A percentile compares a stretch with the other conserved stretches of the same genome.
phyloP scores from a whole-genome alignment of 768 basidiomycete species.

The Phaffia tasmanica region DNA sequence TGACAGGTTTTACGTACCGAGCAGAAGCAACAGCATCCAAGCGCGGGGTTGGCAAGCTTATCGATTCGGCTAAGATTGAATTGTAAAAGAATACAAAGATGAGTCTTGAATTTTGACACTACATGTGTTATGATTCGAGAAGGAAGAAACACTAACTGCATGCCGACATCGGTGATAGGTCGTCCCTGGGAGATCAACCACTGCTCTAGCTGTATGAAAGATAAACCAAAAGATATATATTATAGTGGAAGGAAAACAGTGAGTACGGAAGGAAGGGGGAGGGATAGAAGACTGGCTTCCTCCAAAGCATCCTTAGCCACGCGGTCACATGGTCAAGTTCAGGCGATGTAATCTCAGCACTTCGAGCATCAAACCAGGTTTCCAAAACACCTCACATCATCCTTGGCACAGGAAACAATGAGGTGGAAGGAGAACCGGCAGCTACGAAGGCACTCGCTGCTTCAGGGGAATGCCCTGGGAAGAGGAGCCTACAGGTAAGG shows the following conservation, averaged over 20 bases:
- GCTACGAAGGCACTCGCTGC: no score
- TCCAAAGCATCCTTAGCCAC: conserved; percentile 22
- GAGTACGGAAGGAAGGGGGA: no score
- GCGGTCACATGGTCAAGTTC: conserved; percentile 23
- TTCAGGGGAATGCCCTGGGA: no score
- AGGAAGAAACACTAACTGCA: conserved; percentile 2
- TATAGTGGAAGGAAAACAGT: no score
- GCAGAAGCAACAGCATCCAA: conserved; percentile 32
- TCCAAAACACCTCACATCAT: no score
- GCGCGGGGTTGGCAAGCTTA: conserved; percentile 26
- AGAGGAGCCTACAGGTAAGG: no score
- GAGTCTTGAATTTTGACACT: no score
- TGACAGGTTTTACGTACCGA: conserved; percentile 5
- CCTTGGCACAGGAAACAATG: no score
- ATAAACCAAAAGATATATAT: not conserved
- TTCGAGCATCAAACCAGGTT: not conserved
- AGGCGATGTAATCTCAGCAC: conserved; percentile 26
- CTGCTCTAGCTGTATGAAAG: conserved; percentile 19
- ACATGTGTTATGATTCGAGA: no score
- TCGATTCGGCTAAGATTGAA: conserved; percentile 28
- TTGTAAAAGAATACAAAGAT: no score
- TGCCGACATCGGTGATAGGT: conserved; percentile 29
- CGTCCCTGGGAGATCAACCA: conserved; percentile 24
- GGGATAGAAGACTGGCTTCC: no score
- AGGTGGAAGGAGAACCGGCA: no score